Evolutionary conservation across 2,329 filamentous ascomycete species (phyloP).

Genomic region (Eutypella sp.): DNA sequence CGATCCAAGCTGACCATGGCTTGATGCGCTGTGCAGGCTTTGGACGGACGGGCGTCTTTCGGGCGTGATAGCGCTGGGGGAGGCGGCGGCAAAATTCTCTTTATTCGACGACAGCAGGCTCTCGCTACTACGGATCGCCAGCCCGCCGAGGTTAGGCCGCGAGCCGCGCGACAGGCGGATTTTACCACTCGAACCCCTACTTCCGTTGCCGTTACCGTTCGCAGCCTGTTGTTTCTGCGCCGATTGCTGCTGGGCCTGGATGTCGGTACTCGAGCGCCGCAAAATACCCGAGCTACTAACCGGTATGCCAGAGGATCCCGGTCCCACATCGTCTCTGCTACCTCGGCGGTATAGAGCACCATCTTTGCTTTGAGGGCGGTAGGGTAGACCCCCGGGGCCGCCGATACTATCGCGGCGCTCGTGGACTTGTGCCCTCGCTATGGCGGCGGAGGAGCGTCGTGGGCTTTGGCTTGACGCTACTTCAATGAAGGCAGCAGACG

Average conservation of each 20-base stretch:
- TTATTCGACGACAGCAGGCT: neutral
- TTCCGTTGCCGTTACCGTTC: neutral
- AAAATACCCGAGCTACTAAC: neutral
- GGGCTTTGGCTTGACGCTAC: conserved; percentile 46
- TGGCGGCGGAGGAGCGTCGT: conserved; percentile 21
- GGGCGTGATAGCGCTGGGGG: too few relatives aligned
- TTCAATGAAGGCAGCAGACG: conserved; percentile 42
- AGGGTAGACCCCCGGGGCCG: conserved; percentile 17
- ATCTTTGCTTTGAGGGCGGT: conserved; percentile 31
- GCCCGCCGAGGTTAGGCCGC: neutral
- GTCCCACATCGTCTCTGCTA: conserved; percentile 18
- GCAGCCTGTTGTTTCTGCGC: neutral
- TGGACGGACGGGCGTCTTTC: too few relatives aligned
- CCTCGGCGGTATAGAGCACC: conserved; percentile 14
- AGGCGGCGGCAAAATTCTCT: neutral
- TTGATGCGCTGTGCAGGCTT: too few relatives aligned
- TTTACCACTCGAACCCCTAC: neutral
- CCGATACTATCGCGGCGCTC: conserved; percentile 23
- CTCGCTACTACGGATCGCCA: neutral
- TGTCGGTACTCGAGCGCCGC: neutral
- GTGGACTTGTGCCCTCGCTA: conserved; percentile 35
- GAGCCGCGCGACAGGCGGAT: neutral
- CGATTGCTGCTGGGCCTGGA: neutral
- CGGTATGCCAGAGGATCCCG: neutral
- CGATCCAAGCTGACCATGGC: too few relatives aligned